Base-by-base conservation (phyloP, 2,329 filamentous ascomycete species). In the Zymoseptoria pseudotritici region DNA sequence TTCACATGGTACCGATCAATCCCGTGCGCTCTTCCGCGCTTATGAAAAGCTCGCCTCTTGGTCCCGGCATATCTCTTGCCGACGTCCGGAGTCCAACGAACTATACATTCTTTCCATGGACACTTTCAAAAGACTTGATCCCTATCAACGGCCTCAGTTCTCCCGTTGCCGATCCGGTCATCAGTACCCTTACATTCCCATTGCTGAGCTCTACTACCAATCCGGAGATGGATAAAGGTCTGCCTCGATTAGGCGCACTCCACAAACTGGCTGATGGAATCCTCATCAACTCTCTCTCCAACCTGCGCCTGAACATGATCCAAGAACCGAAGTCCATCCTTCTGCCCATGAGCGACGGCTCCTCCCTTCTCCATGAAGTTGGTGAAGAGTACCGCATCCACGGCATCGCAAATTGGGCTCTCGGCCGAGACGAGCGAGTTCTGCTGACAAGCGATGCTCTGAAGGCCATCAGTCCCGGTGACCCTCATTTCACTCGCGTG, bases 51-150 rank as follows among this genome's bases (percentile, higher is more conserved):
- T 53, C 52, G 22, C 22, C 22, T 26, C 52, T 26, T 8, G 13
- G 52, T 24, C 52, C 52, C 22, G 78, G 82, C 70, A 79, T 85
- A 13, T 80, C 79, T 7, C 66, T 81, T 26, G 78, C 80, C 7
- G 83, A 82, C 70, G 75, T 80, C 58, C 77, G 71, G 61, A 86
- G 86, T 13, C 83, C 83, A 6, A 86, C 85, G 0, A 96, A 96
- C 68, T 87, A 92, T 72, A 93, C 88, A 0, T 87, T 90, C 68
- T 97, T 91, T 70, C 94, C 94, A 0, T 97, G 93, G 93, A 97
- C 94, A 0, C 78, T 99, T 0, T 93, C 94, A 0, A 78, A 80
- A 1, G 81, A 84, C 24, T 80, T 96, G 66, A 81, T 97, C 2
- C 91, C 92, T 0, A 75, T 78, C 9, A 85, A 95, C 68, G 93